These are phyloP conservation scores for Phytomonas sp. DNA, from an alignment of 208 protist genomes.

Conservation along the genomic window DNA sequence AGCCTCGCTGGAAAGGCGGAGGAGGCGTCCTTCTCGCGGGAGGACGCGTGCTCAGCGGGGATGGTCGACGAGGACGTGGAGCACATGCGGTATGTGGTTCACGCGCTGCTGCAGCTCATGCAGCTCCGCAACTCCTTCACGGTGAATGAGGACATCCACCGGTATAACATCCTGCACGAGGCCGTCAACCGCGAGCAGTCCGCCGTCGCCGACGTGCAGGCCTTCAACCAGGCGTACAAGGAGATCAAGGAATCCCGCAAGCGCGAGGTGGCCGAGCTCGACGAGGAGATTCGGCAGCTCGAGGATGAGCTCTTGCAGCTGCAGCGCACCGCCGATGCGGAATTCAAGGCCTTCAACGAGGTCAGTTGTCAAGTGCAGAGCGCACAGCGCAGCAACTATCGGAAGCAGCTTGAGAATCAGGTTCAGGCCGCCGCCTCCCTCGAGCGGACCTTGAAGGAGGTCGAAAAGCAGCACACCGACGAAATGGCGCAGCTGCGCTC, in stretches of 20 bases:
- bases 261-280: slow-evolving; percentile 54
- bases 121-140: slow-evolving; percentile 63
- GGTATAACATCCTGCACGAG: slow-evolving; percentile 80
- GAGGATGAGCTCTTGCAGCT: slow-evolving; percentile 73
- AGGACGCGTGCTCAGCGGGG: slow-evolving; percentile 17
- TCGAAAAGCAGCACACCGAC: slow-evolving; percentile 39
- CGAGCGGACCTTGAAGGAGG: slow-evolving; percentile 20
- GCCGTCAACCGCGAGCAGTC: slow-evolving; percentile 85
- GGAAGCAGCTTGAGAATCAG: slow-evolving; percentile 49
- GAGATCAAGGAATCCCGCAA: slow-evolving; percentile 49
- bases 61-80: slow-evolving; percentile 32
- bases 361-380: slow-evolving; percentile 44
- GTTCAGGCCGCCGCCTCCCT: slow-evolving; percentile 32
- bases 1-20: too few species aligned
- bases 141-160: slow-evolving; percentile 84
- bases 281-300: slow-evolving; percentile 54
- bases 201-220: slow-evolving; percentile 83
- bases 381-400: slow-evolving; percentile 27
- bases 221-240: slow-evolving; percentile 81
- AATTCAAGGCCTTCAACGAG: slow-evolving; percentile 53
- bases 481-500: slow-evolving; percentile 55
- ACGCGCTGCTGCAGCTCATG: slow-evolving; percentile 38
- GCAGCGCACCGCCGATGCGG: slow-evolving; percentile 52
- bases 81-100: slow-evolving; percentile 34
- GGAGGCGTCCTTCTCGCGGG: neutral